Evolutionary conservation across 768 basidiomycete genomes (phyloP).

Genomic region (Russula virescens): DNA sequence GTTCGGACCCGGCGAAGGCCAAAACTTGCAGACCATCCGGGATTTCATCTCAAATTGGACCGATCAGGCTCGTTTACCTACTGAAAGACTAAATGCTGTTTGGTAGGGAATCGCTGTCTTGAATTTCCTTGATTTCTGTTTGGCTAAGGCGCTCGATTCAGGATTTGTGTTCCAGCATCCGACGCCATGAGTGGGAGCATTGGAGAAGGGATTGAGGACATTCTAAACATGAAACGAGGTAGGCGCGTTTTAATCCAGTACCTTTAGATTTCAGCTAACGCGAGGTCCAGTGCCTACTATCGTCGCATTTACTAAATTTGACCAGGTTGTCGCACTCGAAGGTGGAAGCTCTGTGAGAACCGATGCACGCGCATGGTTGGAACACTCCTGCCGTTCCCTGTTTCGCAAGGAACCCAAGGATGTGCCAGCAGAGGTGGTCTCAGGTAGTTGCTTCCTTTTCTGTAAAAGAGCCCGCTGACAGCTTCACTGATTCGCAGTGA

Average conservation of each 20-base stretch:
- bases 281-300: not conserved
- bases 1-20: not conserved
- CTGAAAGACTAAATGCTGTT: not conserved
- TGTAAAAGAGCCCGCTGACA: not conserved
- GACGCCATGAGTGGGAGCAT: not conserved
- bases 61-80: not conserved
- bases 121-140: not conserved
- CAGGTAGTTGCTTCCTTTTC: not conserved
- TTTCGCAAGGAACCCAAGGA: not conserved
- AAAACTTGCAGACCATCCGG: not conserved
- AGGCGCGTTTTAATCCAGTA: not conserved
- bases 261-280: not conserved
- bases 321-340: not conserved
- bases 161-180: not conserved
- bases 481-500: not conserved
- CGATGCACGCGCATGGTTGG: not conserved
- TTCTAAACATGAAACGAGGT: not conserved
- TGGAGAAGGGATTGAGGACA: not conserved
- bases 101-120: not conserved
- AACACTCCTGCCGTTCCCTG: not conserved
- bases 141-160: not conserved
- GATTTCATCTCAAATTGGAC: not conserved
- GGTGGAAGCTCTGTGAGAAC: not conserved
- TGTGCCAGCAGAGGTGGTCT: not conserved
- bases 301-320: constrained; percentile 1